Evolutionary conservation across 768 basidiomycete species (phyloP).

Genomic region (Pulveroboletus sp.): DNA sequence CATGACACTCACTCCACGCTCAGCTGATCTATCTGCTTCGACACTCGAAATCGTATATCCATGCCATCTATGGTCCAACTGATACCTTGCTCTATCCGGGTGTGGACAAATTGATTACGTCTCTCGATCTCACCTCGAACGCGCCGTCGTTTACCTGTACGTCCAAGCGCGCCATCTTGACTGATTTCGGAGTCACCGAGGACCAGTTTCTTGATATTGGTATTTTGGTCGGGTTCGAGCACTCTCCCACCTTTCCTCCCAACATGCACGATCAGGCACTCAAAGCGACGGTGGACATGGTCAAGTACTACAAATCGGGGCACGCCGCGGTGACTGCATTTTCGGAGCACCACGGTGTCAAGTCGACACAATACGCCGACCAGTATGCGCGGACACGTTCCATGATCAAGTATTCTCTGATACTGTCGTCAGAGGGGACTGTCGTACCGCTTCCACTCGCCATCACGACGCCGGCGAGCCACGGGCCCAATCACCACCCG

Average conservation of each 20-base stretch:
- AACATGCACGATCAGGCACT: constrained; percentile 77
- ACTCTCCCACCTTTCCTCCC: constrained; percentile 77
- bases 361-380: constrained; percentile 76
- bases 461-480: constrained; percentile 46
- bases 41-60: constrained; percentile 91
- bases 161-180: constrained; percentile 74
- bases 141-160: constrained; percentile 79
- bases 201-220: constrained; percentile 96
- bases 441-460: constrained; percentile 82
- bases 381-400: constrained; percentile 85
- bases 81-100: constrained; percentile 88
- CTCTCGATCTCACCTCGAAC: constrained; percentile 69
- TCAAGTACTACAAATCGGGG: constrained; percentile 90
- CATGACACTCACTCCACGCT: constrained; percentile 6
- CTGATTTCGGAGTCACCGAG: constrained; percentile 62
- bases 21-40: constrained; percentile 94
- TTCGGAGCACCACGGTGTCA: constrained; percentile 79
- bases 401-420: constrained; percentile 89
- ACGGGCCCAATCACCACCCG: constrained; percentile 53
- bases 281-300: constrained; percentile 87
- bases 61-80: constrained; percentile 88
- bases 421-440: constrained; percentile 83
- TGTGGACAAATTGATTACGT: constrained; percentile 87
- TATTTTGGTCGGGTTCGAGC: constrained; percentile 88
- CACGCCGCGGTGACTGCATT: constrained; percentile 75